Conservation (phyloP, 1,284 basidiomycete species). For the Moniliophthora roreri region DNA sequence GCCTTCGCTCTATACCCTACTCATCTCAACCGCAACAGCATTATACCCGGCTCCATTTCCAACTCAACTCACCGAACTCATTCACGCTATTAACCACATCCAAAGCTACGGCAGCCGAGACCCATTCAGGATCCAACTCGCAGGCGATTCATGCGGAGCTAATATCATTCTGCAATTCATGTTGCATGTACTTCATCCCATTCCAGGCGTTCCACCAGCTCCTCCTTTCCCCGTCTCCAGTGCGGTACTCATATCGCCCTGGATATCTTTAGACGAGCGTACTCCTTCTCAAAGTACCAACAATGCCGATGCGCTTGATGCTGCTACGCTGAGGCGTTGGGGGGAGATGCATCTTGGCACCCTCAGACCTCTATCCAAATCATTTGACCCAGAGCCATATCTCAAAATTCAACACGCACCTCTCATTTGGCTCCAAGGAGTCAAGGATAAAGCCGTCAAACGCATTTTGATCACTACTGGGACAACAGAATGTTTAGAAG, state of each 20-base stretch:
- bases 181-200: slow-evolving; percentile 8
- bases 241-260: slow-evolving; percentile 8
- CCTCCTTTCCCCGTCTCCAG: neutral
- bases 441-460: neutral
- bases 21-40: neutral
- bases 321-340: neutral
- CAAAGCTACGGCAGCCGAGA: neutral
- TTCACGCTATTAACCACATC: slow-evolving; percentile 4
- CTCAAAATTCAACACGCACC: neutral
- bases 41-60: slow-evolving; percentile 9
- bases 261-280: slow-evolving; percentile 4
- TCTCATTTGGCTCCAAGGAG: slow-evolving; percentile 7
- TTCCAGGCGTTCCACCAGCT: slow-evolving; percentile 7
- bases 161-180: slow-evolving; percentile 14
- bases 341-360: slow-evolving; percentile 6
- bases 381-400: neutral
- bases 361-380: slow-evolving; percentile 13
- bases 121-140: slow-evolving; percentile 8
- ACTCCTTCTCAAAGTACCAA: slow-evolving; percentile 4
- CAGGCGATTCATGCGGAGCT: slow-evolving; percentile 15
- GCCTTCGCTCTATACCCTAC: neutral
- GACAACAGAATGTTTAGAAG: slow-evolving; percentile 14
- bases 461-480: slow-evolving; percentile 11
- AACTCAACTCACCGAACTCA: slow-evolving; percentile 7
- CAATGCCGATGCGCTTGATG: slow-evolving; percentile 3